phyloP scores from a whole-genome alignment of 139 green algal species.

The Micromonas commoda region DNA sequence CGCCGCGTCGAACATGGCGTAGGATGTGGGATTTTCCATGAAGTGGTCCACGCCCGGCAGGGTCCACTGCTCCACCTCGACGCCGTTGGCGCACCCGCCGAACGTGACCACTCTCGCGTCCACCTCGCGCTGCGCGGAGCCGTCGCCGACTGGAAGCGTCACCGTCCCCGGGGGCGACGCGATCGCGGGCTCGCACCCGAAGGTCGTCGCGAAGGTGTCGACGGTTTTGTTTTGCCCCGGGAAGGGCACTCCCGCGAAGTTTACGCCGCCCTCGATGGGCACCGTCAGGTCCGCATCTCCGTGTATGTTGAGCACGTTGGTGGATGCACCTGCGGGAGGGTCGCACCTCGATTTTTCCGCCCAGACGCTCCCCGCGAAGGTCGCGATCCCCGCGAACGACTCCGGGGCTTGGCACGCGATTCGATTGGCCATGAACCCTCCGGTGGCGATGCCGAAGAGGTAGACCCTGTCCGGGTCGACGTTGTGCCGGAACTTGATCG shows the following conservation, averaged over 20 bases:
- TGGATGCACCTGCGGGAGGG: background rate
- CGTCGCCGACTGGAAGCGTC: background rate
- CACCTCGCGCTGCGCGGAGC: background rate
- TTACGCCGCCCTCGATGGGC: constrained; percentile 16
- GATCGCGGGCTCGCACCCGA: background rate
- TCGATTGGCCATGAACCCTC: constrained; percentile 23
- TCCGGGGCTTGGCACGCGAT: constrained; percentile 21
- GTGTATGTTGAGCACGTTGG: constrained; percentile 13
- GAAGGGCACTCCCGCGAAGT: background rate
- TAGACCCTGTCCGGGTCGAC: constrained; percentile 7
- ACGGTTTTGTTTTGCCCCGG: background rate
- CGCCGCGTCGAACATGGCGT: background rate
- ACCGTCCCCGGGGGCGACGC: background rate
- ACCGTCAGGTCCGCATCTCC: constrained; percentile 6
- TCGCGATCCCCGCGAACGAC: background rate
- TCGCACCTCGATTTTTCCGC: background rate
- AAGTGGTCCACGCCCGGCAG: constrained; percentile 16
- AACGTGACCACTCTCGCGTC: background rate
- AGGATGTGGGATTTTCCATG: background rate
- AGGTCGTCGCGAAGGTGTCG: background rate
- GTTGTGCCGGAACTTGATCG: background rate
- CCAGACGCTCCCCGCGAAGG: background rate
- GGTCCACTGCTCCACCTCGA: background rate
- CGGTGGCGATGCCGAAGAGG: constrained; percentile 12
- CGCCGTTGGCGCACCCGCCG: background rate